Conservation (phyloP, 225 moss, liverwort and hornwort genomes). For the Pleurozium schreberi region DNA sequence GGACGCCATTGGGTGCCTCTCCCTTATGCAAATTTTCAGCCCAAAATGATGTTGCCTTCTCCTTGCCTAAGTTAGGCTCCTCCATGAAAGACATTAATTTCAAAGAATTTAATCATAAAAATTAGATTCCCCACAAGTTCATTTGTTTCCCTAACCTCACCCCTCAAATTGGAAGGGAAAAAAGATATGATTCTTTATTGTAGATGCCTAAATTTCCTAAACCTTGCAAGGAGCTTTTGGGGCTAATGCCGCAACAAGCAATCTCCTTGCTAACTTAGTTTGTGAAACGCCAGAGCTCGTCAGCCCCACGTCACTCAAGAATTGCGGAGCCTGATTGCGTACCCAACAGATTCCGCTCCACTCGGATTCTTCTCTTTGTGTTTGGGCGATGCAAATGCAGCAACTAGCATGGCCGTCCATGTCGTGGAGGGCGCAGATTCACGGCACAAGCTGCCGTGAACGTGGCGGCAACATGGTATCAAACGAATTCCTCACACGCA, state of each 20-base stretch:
- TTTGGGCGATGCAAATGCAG: background rate
- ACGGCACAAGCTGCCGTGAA: background rate
- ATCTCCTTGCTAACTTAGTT: background rate
- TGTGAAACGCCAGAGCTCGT: background rate
- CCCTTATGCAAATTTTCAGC: background rate
- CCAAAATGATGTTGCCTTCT: background rate
- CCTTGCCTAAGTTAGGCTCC: background rate
- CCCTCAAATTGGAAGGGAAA: background rate
- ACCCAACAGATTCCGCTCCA: background rate
- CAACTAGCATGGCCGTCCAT: background rate
- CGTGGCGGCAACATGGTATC: background rate
- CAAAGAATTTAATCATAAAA: background rate
- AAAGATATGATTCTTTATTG: background rate
- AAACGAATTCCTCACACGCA: background rate
- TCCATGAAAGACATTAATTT: too few relatives aligned
- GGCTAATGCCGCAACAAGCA: background rate
- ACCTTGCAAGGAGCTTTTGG: too few relatives aligned
- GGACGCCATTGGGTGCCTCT: too few relatives aligned
- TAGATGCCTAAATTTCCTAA: background rate
- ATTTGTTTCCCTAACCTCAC: too few relatives aligned
- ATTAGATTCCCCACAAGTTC: background rate
- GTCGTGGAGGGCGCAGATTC: background rate
- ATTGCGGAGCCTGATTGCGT: background rate
- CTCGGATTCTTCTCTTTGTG: background rate
- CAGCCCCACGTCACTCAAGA: background rate